Conservation (phyloP, 352 stramenopile genomes). For the Pythium vanterpoolii region DNA sequence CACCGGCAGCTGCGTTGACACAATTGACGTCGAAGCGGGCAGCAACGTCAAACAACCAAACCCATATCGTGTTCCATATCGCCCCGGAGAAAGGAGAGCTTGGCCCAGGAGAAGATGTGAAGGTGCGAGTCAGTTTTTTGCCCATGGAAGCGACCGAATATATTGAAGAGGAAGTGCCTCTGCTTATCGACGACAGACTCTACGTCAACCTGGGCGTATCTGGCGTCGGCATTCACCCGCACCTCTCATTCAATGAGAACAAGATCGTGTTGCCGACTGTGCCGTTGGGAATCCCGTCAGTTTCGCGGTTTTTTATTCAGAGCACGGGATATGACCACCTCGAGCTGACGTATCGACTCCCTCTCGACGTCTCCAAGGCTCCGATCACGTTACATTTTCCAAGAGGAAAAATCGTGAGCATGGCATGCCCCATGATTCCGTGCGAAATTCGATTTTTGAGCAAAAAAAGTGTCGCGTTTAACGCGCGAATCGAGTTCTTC, state of each 20-base stretch:
- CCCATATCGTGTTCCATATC: slow-evolving; percentile 73
- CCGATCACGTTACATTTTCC: slow-evolving; percentile 88
- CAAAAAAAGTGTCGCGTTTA: slow-evolving; percentile 88
- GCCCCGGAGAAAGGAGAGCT: slow-evolving; percentile 79
- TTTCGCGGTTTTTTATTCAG: slow-evolving; percentile 65
- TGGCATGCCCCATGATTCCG: slow-evolving; percentile 72
- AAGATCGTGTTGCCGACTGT: slow-evolving; percentile 88
- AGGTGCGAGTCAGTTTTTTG: slow-evolving; percentile 85
- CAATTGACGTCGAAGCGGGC: slow-evolving; percentile 23
- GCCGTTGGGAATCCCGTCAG: slow-evolving; percentile 75
- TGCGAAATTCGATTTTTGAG: slow-evolving; percentile 85
- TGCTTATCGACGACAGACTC: slow-evolving; percentile 62
- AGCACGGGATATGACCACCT: slow-evolving; percentile 92
- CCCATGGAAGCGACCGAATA: slow-evolving; percentile 80
- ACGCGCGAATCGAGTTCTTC: slow-evolving; percentile 90
- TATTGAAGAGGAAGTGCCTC: slow-evolving; percentile 59
- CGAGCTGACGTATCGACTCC: slow-evolving; percentile 80
- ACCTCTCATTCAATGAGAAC: slow-evolving; percentile 88
- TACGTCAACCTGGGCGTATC: slow-evolving; percentile 84
- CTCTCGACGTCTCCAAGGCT: slow-evolving; percentile 70
- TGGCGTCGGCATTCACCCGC: slow-evolving; percentile 88
- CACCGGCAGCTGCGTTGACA: slow-evolving; percentile 13
- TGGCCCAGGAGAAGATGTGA: slow-evolving; percentile 65
- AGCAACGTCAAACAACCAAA: slow-evolving; percentile 27
- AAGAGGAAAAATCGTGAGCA: slow-evolving; percentile 83